phyloP scores from a whole-genome alignment of 2,329 filamentous ascomycete genomes.

The Sarocladium brachiariae region DNA sequence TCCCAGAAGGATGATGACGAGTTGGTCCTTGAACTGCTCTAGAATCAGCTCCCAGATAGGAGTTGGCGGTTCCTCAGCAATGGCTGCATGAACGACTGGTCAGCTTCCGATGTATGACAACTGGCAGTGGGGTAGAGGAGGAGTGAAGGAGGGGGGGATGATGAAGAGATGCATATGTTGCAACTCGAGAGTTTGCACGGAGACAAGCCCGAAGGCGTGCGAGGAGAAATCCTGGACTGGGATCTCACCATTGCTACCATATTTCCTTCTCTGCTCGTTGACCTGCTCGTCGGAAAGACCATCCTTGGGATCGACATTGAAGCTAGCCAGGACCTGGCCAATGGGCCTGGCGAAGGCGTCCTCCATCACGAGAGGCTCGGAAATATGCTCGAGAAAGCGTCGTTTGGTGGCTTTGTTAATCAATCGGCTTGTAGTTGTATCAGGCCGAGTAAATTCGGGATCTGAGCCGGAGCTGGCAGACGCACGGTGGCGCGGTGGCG shows the following conservation, averaged over 20 bases:
- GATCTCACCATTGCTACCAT: constrained; percentile 59
- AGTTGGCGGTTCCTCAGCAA: constrained; percentile 84
- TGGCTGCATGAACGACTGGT: constrained; percentile 32
- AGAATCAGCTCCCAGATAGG: constrained; percentile 94
- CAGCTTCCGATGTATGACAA: constrained; percentile 8
- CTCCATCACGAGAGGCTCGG: constrained; percentile 43
- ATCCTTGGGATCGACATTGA: constrained; percentile 46
- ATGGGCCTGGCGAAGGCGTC: constrained; percentile 53
- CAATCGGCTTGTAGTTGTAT: neutral
- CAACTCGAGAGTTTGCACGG: no score
- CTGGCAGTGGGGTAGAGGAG: constrained; percentile 5
- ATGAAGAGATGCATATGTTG: no score
- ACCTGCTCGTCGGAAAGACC: constrained; percentile 58
- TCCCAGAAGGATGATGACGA: constrained; percentile 88
- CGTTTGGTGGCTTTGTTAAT: constrained; percentile 9
- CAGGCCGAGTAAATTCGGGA: neutral
- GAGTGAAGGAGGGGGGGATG: neutral
- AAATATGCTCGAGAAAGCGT: constrained; percentile 10
- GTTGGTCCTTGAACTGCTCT: constrained; percentile 98
- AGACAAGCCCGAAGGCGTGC: neutral
- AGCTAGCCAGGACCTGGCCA: constrained; percentile 51
- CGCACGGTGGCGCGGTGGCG: constrained; percentile 2
- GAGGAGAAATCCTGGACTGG: neutral
- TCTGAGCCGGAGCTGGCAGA: neutral
- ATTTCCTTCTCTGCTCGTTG: constrained; percentile 44